Percentiles rank a stretch among this genome's conserved stretches.
phyloP scores from a whole-genome alignment of 164 flowering plant genomes.

The Sextonia rubra region DNA sequence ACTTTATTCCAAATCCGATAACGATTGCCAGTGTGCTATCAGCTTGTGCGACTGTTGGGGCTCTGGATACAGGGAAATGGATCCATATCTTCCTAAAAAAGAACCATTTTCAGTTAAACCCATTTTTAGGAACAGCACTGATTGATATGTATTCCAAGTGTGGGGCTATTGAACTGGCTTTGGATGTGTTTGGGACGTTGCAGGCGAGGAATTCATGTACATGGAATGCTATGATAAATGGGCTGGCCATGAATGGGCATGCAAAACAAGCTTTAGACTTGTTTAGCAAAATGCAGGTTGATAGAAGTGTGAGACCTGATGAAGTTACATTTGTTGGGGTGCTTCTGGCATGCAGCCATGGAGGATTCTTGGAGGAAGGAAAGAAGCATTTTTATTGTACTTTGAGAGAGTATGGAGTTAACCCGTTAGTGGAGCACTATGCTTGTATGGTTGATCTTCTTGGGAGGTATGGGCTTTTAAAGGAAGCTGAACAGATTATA shows the following conservation, averaged over 20 bases:
- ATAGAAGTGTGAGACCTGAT: slow-evolving; percentile 19
- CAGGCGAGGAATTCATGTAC: slow-evolving; percentile 18
- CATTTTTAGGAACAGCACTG: slow-evolving; percentile 26
- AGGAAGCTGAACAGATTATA: slow-evolving; percentile 25
- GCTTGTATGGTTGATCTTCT: slow-evolving; percentile 33
- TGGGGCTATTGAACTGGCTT: slow-evolving; percentile 18
- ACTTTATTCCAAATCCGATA: slow-evolving; percentile 17
- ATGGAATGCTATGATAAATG: slow-evolving; percentile 31
- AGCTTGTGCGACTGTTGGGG: slow-evolving; percentile 27
- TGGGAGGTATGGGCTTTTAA: slow-evolving; percentile 21
- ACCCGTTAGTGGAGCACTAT: slow-evolving; percentile 23
- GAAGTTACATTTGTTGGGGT: slow-evolving; percentile 29
- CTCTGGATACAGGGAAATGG: slow-evolving; percentile 30
- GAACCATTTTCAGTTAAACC: slow-evolving; percentile 16
- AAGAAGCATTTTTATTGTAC: slow-evolving; percentile 21
- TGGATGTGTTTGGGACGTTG: slow-evolving; percentile 19
- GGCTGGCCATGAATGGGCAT: slow-evolving; percentile 28
- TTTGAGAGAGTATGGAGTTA: slow-evolving; percentile 15
- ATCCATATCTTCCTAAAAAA: slow-evolving; percentile 20
- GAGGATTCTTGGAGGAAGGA: slow-evolving; percentile 29
- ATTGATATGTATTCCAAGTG: slow-evolving; percentile 32
- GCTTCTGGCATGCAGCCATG: slow-evolving; percentile 28
- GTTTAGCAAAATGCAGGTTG: slow-evolving; percentile 18
- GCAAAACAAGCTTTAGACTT: slow-evolving; percentile 21
- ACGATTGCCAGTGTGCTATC: slow-evolving; percentile 18